A percentile compares a stretch with the other conserved stretches of the same genome.
phyloP scores from a whole-genome alignment of 495 filamentous ascomycete species.

The Penicillium roqueforti region DNA sequence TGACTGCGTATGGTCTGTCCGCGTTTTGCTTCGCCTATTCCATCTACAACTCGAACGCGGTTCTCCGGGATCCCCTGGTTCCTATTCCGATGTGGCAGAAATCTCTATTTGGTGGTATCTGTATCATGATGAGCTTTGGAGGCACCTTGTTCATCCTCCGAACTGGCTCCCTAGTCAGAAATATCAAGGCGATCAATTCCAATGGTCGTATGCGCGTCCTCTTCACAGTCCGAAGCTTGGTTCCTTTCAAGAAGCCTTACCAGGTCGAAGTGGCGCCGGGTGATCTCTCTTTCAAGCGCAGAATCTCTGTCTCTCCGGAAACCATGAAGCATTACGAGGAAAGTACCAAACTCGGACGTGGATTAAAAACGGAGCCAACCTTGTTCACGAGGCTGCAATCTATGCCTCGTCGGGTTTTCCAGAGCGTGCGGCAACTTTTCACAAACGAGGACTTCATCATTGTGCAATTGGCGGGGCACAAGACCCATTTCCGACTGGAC shows the following conservation, averaged over 20 bases:
- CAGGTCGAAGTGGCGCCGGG: conserved; percentile 29
- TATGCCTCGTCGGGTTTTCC: conserved; percentile 34
- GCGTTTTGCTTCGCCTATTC: conserved; percentile 56
- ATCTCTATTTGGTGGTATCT: conserved; percentile 36
- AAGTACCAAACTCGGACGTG: conserved; percentile 14
- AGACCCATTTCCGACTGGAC: conserved; percentile 38
- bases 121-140: conserved; percentile 43
- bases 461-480: conserved; percentile 40
- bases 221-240: conserved; percentile 37
- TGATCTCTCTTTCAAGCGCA: conserved; percentile 18
- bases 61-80: conserved; percentile 33
- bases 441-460: conserved; percentile 46
- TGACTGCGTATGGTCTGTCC: conserved; percentile 52
- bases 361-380: conserved; percentile 15
- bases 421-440: conserved; percentile 40
- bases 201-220: conserved; percentile 30
- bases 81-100: conserved; percentile 39
- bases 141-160: conserved; percentile 38
- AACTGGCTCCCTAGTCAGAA: conserved; percentile 33
- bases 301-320: conserved; percentile 28
- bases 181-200: conserved; percentile 33
- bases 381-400: conserved; percentile 35
- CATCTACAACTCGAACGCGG: conserved; percentile 49
- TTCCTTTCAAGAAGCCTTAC: conserved; percentile 41
- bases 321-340: conserved; percentile 23